A percentile compares a stretch with the other conserved stretches of the same genome.
phyloP scores from a whole-genome alignment of 83 land plant genomes.

The Picea engelmannii region DNA sequence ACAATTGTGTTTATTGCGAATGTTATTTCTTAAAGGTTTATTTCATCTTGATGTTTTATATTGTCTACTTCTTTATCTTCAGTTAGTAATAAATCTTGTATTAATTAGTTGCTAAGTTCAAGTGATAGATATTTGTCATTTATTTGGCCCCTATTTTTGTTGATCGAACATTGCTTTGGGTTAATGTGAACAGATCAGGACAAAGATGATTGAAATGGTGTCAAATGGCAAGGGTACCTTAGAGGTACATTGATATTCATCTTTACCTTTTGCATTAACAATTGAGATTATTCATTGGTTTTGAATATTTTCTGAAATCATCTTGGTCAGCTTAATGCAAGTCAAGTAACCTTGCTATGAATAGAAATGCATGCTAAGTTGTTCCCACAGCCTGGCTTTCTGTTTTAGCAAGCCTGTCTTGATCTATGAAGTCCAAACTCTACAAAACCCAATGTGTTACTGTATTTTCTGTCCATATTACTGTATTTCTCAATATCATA shows the following conservation, averaged over 20 bases:
- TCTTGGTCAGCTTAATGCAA: background rate
- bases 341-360: background rate
- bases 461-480: background rate
- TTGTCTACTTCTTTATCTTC: no score
- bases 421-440: background rate
- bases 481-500: background rate
- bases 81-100: no score
- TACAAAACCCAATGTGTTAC: background rate
- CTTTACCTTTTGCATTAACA: background rate
- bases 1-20: no score
- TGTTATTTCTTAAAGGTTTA: no score
- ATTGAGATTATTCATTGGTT: background rate
- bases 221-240: conserved; percentile 67
- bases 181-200: conserved; percentile 44
- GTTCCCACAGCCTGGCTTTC: background rate
- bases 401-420: conserved; percentile 10
- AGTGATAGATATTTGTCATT: background rate
- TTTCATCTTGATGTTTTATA: no score
- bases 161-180: background rate
- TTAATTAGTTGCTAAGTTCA: background rate
- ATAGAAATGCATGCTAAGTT: background rate
- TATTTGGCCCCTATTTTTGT: background rate
- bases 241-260: conserved; percentile 46
- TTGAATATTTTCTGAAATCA: background rate
- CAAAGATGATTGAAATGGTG: conserved; percentile 77